Evolutionary conservation across 768 basidiomycete genomes (phyloP), one percentile per base, ranked within the genome.

Genomic region (Pleurotus cornucopiae): DNA sequence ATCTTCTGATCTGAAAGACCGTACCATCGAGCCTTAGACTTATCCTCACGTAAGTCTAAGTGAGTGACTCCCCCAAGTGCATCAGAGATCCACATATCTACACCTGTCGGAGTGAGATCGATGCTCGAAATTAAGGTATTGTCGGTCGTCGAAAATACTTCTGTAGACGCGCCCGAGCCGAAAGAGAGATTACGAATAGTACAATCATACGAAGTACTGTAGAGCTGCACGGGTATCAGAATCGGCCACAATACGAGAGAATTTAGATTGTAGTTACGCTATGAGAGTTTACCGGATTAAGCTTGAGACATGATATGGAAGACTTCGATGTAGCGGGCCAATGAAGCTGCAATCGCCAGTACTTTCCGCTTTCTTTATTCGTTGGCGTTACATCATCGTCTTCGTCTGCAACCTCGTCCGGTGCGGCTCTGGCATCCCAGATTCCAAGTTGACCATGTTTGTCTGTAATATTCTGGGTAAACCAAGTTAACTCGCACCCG

Each of bases 1-100:
- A 94, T 86, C 65, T 93, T 93, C 55, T 79, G 74, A 12, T 85
- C 78, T 3, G 88, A 86, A 9, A 92, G 67, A 38, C 73, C 79
- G 60, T 88, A 91, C 69, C 86, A 74, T 44, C 79, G 75, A 4
- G 78, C 76, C 37, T 80, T 80, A 1, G 76, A 75, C 59, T 74
- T 78, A 46, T 76, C 73, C 64, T 89, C 79, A 13, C 91, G 85
- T 38, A 92, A 71, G 66, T 94, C 91, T 18, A 89, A 69, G 59
- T 90, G 91, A 5, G 87, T 89, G 4, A 83, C 74, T 20, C 89
- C 86, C 13, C 91, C 91, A 5, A 69, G 60, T 2, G 73, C 77
- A 66, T 94, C 91, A 1, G 89, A 89, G 53, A 93, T 78, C 91
- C 91, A 94, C 79, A 94, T 81, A 64, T 92, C 90, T 49, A 86